Evolutionary conservation across 441 rosid genomes (phyloP), one percentile per base, ranked within the genome.

Genomic region (Pelargonium citronellum): DNA sequence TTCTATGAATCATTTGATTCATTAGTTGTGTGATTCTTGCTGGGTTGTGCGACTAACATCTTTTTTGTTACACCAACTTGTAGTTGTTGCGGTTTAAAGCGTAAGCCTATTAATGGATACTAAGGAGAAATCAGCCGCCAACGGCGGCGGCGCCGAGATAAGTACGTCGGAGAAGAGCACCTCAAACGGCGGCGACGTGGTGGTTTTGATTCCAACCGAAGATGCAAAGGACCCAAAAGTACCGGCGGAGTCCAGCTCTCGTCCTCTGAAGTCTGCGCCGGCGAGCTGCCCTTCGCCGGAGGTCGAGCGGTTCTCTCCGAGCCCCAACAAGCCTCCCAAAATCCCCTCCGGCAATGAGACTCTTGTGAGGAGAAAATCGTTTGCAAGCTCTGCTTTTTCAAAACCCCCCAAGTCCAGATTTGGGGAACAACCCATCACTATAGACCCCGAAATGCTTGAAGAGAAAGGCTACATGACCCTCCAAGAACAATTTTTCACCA

Each of bases 391-490:
- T 2, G 77, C 77, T 67, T 84, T 79, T 80, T 88, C 90, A 19
- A 93, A 87, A 79, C n/a, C n/a, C n/a, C 82, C 95, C 13, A 93
- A 88, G 77, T 91, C 96, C 17, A 86, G 98, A 75, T 93, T 93
- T 64, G 92, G 83, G 19, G 91, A 87, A 30, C 95, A 84, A 69
- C 80, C 85, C 16, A 72, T 30, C 64, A 55, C 77, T 13, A 44
- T 70, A 55, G 86, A 88, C 83, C 67, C 73, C 13, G 24, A 64
- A 22, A 43, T 53, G 53, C 68, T 72, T 43, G 90, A 83, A 64
- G 6, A 41, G 67, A 53, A 49, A 63, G 71, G 16, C 16, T 1
- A 87, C 95, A 70, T 74, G 19, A 68, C 70, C 17, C 70, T 66
- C 9, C 81, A 81, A 69, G 53, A 51, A 15, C 58, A 51, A 51